These are phyloP conservation scores for Kandelia obovata DNA, from an alignment of 345 rosid genomes.

Conservation along the genomic window DNA sequence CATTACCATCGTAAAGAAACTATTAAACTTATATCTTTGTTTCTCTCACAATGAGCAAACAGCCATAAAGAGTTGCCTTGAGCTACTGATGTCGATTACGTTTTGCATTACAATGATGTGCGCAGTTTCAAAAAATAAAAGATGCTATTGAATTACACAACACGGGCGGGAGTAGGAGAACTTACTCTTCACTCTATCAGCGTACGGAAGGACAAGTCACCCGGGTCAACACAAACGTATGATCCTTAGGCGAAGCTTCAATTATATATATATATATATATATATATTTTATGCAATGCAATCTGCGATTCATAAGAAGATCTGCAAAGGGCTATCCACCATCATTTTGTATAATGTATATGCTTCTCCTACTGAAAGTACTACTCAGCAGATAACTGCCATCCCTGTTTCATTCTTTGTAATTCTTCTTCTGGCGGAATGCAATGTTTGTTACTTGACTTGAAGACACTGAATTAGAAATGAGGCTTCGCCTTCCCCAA, in stretches of 20 bases:
- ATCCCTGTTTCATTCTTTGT: slow-evolving; percentile 19
- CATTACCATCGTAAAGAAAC: background rate
- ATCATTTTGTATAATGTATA: slow-evolving; percentile 21
- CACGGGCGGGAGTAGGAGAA: slow-evolving; percentile 50
- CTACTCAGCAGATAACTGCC: background rate
- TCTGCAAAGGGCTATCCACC: background rate
- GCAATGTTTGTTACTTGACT: slow-evolving; percentile 12
- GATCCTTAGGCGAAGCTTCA: slow-evolving; percentile 1
- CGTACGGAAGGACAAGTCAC: slow-evolving; percentile 35
- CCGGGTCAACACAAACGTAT: slow-evolving; percentile 29
- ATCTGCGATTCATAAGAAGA: background rate
- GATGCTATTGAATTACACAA: slow-evolving; percentile 68
- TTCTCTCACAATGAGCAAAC: background rate
- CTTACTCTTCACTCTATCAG: slow-evolving; percentile 48
- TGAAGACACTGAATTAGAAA: slow-evolving; percentile 4
- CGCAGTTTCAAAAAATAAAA: slow-evolving; percentile 91
- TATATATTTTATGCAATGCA: slow-evolving; percentile 9
- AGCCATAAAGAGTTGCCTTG: background rate
- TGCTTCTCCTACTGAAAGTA: slow-evolving; percentile 14
- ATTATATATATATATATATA: background rate
- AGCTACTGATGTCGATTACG: background rate
- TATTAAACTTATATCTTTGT: background rate
- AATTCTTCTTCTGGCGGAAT: slow-evolving; percentile 14
- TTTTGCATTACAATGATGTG: slow-evolving; percentile 7
- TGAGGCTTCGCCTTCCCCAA: background rate